phyloP scores from a whole-genome alignment of 2,329 filamentous ascomycete species.

The Pochonia chlamydosporia region DNA sequence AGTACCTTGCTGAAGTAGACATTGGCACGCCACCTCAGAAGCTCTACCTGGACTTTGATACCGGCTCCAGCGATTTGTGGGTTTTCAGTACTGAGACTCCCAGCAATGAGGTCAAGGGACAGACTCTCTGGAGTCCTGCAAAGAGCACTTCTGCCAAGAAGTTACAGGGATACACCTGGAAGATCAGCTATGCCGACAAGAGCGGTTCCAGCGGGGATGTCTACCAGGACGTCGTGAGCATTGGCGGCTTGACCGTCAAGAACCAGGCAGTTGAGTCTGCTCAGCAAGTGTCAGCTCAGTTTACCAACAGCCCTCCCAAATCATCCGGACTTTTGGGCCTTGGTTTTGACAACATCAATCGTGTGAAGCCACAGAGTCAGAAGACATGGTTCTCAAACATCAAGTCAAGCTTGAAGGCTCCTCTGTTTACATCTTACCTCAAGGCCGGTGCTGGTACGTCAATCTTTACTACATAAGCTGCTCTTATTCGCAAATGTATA shows the following conservation, averaged over 20 bases:
- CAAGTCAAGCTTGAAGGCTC: constrained; percentile 9
- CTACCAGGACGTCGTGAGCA: constrained; percentile 34
- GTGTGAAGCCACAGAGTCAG: constrained; percentile 31
- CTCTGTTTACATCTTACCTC: constrained; percentile 64
- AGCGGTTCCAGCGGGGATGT: constrained; percentile 37
- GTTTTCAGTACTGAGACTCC: constrained; percentile 38
- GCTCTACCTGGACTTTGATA: constrained; percentile 16
- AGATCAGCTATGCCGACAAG: constrained; percentile 37
- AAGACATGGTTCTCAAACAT: constrained; percentile 37
- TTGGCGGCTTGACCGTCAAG: constrained; percentile 34
- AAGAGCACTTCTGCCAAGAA: constrained; percentile 31
- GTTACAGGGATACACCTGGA: constrained; percentile 33
- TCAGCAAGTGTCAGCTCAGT: constrained; percentile 30
- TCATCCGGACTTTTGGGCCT: constrained; percentile 37
- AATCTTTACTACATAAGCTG: too few species aligned
- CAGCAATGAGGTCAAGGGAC: constrained; percentile 27
- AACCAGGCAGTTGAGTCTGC: constrained; percentile 39
- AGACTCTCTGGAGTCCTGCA: constrained; percentile 32
- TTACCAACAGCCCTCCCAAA: constrained; percentile 38
- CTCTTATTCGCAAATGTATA: too few species aligned
- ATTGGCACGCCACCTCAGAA: constrained; percentile 16
- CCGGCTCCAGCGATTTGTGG: constrained; percentile 21
- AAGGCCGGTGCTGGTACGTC: constrained; percentile 36
- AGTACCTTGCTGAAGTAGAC: constrained; percentile 13
- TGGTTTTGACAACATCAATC: constrained; percentile 36